A percentile compares a stretch with the other conserved stretches of the same genome.
Evolutionary conservation across 2,329 filamentous ascomycete species (phyloP).

Genomic region (Fusarium sororula): DNA sequence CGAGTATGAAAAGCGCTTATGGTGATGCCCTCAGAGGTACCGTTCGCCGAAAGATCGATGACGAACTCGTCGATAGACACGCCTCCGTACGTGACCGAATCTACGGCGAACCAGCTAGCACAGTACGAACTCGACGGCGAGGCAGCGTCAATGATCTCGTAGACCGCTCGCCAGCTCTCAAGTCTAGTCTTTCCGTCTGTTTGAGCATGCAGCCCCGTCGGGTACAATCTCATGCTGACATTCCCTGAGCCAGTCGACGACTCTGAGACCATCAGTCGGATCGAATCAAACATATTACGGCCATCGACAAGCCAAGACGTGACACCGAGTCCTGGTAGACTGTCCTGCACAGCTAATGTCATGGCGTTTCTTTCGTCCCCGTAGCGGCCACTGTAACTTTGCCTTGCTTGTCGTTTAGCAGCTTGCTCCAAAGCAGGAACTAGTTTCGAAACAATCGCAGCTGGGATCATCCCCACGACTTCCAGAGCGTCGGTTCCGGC

Average conservation of each 20-base stretch:
- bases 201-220: neutral
- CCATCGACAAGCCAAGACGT: neutral
- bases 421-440: neutral
- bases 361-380: neutral
- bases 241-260: neutral
- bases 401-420: neutral
- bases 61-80: neutral
- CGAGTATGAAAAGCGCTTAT: neutral
- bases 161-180: neutral
- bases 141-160: neutral
- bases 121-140: neutral
- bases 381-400: neutral
- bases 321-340: neutral
- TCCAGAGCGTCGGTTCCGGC: neutral
- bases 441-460: neutral
- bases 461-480: neutral
- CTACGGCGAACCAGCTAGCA: neutral
- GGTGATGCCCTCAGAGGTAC: neutral
- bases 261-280: neutral
- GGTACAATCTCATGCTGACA: neutral
- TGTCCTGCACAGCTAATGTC: neutral
- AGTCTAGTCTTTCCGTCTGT: neutral
- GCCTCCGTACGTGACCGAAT: neutral
- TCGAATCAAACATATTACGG: neutral
- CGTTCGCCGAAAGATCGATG: neutral